Percentiles rank a stretch among this genome's conserved stretches.
phyloP scores from a whole-genome alignment of 306 rosid species.

The Castanopsis chinensis region DNA sequence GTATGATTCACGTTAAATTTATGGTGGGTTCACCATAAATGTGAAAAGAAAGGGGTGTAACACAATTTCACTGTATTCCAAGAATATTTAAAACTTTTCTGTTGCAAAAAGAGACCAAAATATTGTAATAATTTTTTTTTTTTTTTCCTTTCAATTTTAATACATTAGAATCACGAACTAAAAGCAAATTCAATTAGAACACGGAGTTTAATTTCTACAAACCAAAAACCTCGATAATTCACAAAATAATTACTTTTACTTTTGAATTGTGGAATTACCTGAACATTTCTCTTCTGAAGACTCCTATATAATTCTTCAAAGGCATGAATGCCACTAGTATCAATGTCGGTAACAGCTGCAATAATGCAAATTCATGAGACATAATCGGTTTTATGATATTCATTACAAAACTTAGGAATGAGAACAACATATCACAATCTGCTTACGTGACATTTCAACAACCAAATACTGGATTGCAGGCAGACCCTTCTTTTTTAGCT shows the following conservation, averaged over 20 bases:
- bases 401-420: neutral
- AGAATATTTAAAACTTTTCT: too few species aligned
- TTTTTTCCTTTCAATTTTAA: too few species aligned
- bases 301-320: slow-evolving; percentile 75
- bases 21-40: too few species aligned
- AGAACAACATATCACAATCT: neutral
- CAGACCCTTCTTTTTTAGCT: slow-evolving; percentile 36
- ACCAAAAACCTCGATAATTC: too few species aligned
- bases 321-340: slow-evolving; percentile 96
- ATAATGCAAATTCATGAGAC: slow-evolving; percentile 2
- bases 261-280: slow-evolving; percentile 40
- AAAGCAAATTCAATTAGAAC: too few species aligned
- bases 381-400: neutral
- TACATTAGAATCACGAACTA: too few species aligned
- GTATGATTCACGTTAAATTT: too few species aligned
- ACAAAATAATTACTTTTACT: too few species aligned
- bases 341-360: slow-evolving; percentile 89
- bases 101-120: too few species aligned
- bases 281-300: slow-evolving; percentile 68
- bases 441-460: slow-evolving; percentile 93
- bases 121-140: too few species aligned
- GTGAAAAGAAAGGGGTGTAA: rapidly evolving
- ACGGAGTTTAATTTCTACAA: too few species aligned
- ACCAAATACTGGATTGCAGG: slow-evolving; percentile 69
- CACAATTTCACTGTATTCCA: rapidly evolving